phyloP scores from a whole-genome alignment of 495 filamentous ascomycete genomes.

The Tuber aestivum region DNA sequence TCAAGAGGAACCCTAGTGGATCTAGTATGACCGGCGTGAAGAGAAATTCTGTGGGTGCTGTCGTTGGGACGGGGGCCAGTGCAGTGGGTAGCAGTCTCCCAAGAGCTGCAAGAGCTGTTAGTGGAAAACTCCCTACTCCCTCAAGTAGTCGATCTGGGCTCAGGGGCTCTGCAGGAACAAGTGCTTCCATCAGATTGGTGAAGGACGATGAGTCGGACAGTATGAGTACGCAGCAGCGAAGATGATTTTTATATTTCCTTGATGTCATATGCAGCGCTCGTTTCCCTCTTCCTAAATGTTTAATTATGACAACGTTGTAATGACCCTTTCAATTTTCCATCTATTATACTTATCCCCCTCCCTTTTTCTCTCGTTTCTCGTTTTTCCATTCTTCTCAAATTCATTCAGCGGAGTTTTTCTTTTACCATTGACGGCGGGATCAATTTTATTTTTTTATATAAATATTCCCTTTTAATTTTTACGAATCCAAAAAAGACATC shows the following conservation, averaged over 20 bases:
- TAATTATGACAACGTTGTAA: slow-evolving; percentile 6
- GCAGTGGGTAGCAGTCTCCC: slow-evolving; percentile 24
- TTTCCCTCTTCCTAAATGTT: not conserved
- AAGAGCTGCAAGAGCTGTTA: slow-evolving; percentile 32
- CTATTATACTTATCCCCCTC: not conserved
- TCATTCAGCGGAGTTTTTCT: slow-evolving; percentile 1
- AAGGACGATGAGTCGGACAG: slow-evolving; percentile 31
- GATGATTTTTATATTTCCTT: slow-evolving; percentile 4
- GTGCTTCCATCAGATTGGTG: slow-evolving; percentile 35
- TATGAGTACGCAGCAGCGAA: slow-evolving; percentile 10
- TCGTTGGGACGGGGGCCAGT: slow-evolving; percentile 11
- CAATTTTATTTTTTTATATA: slow-evolving; percentile 8
- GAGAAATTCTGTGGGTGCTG: slow-evolving; percentile 28
- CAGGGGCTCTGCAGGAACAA: slow-evolving; percentile 32
- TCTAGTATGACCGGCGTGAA: slow-evolving; percentile 25
- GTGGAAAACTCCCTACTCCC: slow-evolving; percentile 33
- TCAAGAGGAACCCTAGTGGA: slow-evolving; percentile 27
- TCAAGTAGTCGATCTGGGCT: slow-evolving; percentile 30
- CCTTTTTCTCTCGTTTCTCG: not conserved
- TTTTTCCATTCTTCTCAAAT: not conserved
- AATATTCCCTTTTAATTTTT: slow-evolving; percentile 7
- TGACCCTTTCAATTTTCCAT: not conserved
- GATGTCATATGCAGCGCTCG: slow-evolving; percentile 5
- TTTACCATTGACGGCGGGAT: not conserved
- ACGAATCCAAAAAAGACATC: slow-evolving; percentile 2